A percentile compares a stretch with the other conserved stretches of the same genome.
phyloP scores from a whole-genome alignment of 2,329 filamentous ascomycete genomes.

The Cryoendolithus antarcticus region DNA sequence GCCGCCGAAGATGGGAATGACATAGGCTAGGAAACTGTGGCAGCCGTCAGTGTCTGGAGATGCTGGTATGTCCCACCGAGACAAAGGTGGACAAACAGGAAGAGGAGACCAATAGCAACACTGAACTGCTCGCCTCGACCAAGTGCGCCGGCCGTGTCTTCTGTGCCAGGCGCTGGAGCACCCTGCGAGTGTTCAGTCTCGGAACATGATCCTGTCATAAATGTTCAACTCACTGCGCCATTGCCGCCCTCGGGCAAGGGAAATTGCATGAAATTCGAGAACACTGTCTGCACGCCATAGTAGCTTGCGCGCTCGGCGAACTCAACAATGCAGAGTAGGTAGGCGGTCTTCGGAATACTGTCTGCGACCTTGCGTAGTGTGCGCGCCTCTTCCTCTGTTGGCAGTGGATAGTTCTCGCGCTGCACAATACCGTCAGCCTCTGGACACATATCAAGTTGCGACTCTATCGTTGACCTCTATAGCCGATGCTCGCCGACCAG shows the following conservation, averaged over 20 bases:
- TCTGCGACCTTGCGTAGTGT: conserved; percentile 40
- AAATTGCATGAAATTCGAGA: conserved; percentile 51
- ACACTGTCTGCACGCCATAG: conserved; percentile 44
- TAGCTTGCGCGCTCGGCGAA: conserved; percentile 50
- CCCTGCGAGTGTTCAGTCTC: conserved; percentile 7
- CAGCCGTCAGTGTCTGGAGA: neutral
- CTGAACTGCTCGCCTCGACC: conserved; percentile 44
- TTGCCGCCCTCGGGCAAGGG: conserved; percentile 38
- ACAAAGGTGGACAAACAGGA: conserved; percentile 20
- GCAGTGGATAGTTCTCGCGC: conserved; percentile 15
- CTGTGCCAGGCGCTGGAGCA: conserved; percentile 18
- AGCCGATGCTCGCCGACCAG: too few relatives aligned
- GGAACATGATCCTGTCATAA: neutral
- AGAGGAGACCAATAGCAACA: conserved; percentile 42
- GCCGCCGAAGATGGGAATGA: conserved; percentile 36
- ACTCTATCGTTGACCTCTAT: too few relatives aligned
- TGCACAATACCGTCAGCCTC: too few relatives aligned
- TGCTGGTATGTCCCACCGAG: neutral
- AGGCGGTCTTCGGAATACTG: conserved; percentile 40
- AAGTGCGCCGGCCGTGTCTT: conserved; percentile 42
- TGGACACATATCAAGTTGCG: too few relatives aligned
- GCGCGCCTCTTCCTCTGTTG: conserved; percentile 35
- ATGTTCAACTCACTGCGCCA: conserved; percentile 10
- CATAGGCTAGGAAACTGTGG: conserved; percentile 40
- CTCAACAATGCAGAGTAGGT: conserved; percentile 46